Conservation (phyloP, 352 stramenopile genomes). For the Globisporangium middletonii region DNA sequence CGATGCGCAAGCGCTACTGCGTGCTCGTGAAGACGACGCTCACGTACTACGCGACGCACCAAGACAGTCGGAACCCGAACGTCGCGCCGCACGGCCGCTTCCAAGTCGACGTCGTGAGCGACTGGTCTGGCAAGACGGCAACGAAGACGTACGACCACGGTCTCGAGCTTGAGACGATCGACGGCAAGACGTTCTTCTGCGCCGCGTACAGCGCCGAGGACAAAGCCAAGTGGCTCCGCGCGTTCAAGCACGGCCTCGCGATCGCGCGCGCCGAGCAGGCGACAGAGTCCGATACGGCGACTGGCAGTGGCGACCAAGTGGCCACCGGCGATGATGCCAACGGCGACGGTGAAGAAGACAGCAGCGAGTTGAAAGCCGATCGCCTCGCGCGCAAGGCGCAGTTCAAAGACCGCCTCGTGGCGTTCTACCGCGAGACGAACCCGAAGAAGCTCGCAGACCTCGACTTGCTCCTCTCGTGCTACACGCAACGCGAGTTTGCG, state of each 20-base stretch:
- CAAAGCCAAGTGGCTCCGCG: slow-evolving; percentile 55
- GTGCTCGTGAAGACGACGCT: slow-evolving; percentile 47
- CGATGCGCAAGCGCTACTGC: slow-evolving; percentile 74
- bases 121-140: slow-evolving; percentile 65
- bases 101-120: slow-evolving; percentile 42
- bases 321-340: too few relatives aligned
- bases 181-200: slow-evolving; percentile 72
- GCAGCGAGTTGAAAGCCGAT: slow-evolving; percentile 8
- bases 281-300: background rate
- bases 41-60: slow-evolving; percentile 61
- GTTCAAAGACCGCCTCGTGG: slow-evolving; percentile 31
- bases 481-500: slow-evolving; percentile 34
- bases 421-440: slow-evolving; percentile 58
- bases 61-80: slow-evolving; percentile 48
- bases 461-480: slow-evolving; percentile 41
- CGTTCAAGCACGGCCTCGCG: slow-evolving; percentile 48
- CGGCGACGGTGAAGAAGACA: too few relatives aligned
- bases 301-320: background rate
- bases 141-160: slow-evolving; percentile 47
- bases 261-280: slow-evolving; percentile 15
- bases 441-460: slow-evolving; percentile 41
- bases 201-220: slow-evolving; percentile 42
- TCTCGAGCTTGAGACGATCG: slow-evolving; percentile 60
- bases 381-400: slow-evolving; percentile 10
- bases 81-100: slow-evolving; percentile 28